Evolutionary conservation across 176 grass and related monocot species (phyloP).

Genomic region (Pharus latifolius): DNA sequence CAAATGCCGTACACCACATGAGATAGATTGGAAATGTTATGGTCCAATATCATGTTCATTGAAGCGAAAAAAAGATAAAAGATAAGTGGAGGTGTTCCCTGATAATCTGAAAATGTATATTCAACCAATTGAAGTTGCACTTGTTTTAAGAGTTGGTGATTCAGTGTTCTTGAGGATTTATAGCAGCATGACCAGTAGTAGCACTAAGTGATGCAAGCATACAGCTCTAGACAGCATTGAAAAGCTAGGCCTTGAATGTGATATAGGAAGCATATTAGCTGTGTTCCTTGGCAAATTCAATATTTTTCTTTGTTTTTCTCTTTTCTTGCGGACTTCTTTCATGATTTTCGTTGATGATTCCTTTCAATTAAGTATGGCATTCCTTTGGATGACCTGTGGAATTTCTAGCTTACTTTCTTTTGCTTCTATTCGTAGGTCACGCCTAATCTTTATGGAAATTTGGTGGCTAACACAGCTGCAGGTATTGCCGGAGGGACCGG

Average conservation of each 20-base stretch:
- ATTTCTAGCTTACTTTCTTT: conserved; percentile 8
- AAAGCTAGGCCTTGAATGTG: neutral
- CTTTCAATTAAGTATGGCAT: neutral
- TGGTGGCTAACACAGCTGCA: conserved; percentile 93
- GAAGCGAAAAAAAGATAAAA: neutral
- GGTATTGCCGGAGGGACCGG: conserved; percentile 96
- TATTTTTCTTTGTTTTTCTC: neutral
- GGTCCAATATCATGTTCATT: neutral
- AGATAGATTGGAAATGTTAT: neutral
- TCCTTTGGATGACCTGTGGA: neutral
- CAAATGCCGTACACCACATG: neutral
- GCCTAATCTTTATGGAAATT: conserved; percentile 95
- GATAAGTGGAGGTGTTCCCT: neutral
- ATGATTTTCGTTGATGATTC: neutral
- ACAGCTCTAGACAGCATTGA: neutral
- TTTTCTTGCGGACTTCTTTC: neutral
- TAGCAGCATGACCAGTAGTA: neutral
- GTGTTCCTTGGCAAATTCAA: neutral
- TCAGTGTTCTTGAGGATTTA: neutral
- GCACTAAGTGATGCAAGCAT: neutral
- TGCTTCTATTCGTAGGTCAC: conserved; percentile 63
- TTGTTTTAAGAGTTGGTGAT: neutral
- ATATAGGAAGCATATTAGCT: neutral
- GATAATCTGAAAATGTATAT: neutral
- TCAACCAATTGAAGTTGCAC: neutral